Percentiles rank a stretch among this genome's conserved stretches.
phyloP scores from a whole-genome alignment of 345 rosid species.

The Arabis hirsuta region DNA sequence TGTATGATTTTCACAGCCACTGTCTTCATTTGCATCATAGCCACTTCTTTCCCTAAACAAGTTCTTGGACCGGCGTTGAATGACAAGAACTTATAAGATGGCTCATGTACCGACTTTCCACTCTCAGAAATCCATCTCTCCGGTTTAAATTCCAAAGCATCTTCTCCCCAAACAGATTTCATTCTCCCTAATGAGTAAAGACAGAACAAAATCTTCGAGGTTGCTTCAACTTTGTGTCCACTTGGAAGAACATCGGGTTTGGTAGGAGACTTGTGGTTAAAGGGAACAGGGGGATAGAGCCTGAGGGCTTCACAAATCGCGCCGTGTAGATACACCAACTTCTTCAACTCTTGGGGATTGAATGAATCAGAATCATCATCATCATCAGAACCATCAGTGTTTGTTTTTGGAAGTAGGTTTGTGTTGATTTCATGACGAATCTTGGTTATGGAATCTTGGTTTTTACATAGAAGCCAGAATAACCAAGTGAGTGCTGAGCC shows the following conservation, averaged over 20 bases:
- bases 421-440: slow-evolving; percentile 47
- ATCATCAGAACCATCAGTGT: neutral
- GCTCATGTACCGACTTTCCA: slow-evolving; percentile 44
- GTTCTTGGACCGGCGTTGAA: slow-evolving; percentile 74
- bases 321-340: slow-evolving; percentile 52
- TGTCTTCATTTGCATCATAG: slow-evolving; percentile 60
- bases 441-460: slow-evolving; percentile 39
- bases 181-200: slow-evolving; percentile 51
- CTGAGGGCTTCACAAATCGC: slow-evolving; percentile 51
- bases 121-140: slow-evolving; percentile 51
- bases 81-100: slow-evolving; percentile 61
- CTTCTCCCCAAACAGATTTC: slow-evolving; percentile 53
- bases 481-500: slow-evolving; percentile 58
- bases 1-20: slow-evolving; percentile 49
- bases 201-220: slow-evolving; percentile 39
- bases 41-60: slow-evolving; percentile 65
- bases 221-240: slow-evolving; percentile 46
- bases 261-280: slow-evolving; percentile 45
- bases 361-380: slow-evolving; percentile 21
- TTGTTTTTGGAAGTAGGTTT: slow-evolving; percentile 3
- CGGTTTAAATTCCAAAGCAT: slow-evolving; percentile 51
- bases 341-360: slow-evolving; percentile 26
- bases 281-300: slow-evolving; percentile 55
- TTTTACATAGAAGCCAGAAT: slow-evolving; percentile 49
- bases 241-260: slow-evolving; percentile 51